Conservation (phyloP, 352 stramenopile species). For the Elongisporangium prolatum region DNA sequence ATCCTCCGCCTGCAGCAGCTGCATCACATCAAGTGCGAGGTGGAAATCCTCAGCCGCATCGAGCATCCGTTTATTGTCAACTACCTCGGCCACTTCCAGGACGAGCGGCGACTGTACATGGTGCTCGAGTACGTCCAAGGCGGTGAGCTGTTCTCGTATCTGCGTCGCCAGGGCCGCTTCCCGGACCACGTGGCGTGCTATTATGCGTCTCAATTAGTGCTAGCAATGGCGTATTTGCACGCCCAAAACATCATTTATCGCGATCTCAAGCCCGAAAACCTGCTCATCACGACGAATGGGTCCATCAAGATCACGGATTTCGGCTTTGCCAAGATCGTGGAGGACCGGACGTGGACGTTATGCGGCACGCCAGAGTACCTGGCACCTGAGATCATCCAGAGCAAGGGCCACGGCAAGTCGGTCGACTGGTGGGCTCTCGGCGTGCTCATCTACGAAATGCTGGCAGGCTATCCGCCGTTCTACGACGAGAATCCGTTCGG, state of each 20-base stretch:
- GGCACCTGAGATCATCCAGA: conserved; percentile 91
- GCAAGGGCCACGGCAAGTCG: conserved; percentile 85
- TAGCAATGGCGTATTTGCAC: conserved; percentile 88
- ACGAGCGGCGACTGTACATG: conserved; percentile 86
- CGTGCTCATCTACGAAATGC: conserved; percentile 91
- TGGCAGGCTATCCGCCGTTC: conserved; percentile 87
- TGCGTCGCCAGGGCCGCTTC: conserved; percentile 79
- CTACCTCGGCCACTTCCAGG: conserved; percentile 85
- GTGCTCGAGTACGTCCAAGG: conserved; percentile 92
- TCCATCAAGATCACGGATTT: conserved; percentile 94
- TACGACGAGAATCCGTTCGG: conserved; percentile 92
- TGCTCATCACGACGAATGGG: conserved; percentile 87
- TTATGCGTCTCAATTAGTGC: conserved; percentile 85
- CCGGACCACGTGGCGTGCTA: conserved; percentile 83
- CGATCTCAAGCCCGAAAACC: conserved; percentile 92
- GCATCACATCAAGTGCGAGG: conserved; percentile 90
- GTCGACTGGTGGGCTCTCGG: conserved; percentile 92
- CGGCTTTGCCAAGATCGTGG: conserved; percentile 91
- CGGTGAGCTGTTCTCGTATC: conserved; percentile 91
- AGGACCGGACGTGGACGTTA: conserved; percentile 88
- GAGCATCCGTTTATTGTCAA: conserved; percentile 90
- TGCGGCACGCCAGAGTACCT: conserved; percentile 93
- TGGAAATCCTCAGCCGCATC: conserved; percentile 85
- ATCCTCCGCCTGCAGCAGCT: conserved; percentile 88
- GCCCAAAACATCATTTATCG: conserved; percentile 91